A percentile compares a stretch with the other conserved stretches of the same genome.
These are phyloP conservation scores for Typha latifolia DNA, from an alignment of 176 grass and related monocot species.

Conservation along the genomic window DNA sequence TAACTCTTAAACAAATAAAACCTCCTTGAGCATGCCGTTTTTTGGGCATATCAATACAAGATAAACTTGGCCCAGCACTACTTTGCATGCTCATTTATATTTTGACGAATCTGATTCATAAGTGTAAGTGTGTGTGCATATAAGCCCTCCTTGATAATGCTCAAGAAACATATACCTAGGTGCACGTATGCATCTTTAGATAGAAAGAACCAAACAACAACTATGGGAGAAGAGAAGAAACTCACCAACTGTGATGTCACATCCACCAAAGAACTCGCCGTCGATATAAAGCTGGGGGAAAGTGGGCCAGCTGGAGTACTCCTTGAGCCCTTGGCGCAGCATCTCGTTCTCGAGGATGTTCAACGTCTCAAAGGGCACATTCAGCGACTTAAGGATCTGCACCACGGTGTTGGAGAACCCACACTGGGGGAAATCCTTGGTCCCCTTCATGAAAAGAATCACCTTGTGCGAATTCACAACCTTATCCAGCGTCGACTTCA, in stretches of 20 bases:
- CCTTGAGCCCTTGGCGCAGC: slow-evolving; percentile 79
- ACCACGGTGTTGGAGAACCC: slow-evolving; percentile 91
- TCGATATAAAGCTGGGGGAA: slow-evolving; percentile 96
- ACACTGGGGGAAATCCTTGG: slow-evolving; percentile 93
- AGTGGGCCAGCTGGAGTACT: slow-evolving; percentile 95
- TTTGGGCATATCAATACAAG: too few relatives aligned
- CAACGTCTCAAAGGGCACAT: slow-evolving; percentile 84
- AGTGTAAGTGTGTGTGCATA: too few relatives aligned
- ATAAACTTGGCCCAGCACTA: too few relatives aligned
- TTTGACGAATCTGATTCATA: too few relatives aligned
- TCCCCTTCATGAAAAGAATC: slow-evolving; percentile 93
- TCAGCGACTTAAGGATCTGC: slow-evolving; percentile 76
- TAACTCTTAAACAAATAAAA: too few relatives aligned
- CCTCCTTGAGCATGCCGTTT: too few relatives aligned
- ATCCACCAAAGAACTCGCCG: slow-evolving; percentile 93
- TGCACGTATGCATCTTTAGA: background rate
- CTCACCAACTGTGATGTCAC: slow-evolving; percentile 74
- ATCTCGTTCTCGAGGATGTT: slow-evolving; percentile 81
- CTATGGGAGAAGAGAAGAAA: background rate
- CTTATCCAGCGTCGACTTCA: slow-evolving; percentile 73
- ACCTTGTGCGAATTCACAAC: slow-evolving; percentile 71
- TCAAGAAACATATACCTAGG: background rate
- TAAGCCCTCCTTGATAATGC: too few relatives aligned
- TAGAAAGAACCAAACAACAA: background rate
- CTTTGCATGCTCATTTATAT: too few relatives aligned